A percentile compares a stretch with the other conserved stretches of the same genome.
Conservation (phyloP, 371 early-diverging fungal species). For the Coemansia sp. region DNA sequence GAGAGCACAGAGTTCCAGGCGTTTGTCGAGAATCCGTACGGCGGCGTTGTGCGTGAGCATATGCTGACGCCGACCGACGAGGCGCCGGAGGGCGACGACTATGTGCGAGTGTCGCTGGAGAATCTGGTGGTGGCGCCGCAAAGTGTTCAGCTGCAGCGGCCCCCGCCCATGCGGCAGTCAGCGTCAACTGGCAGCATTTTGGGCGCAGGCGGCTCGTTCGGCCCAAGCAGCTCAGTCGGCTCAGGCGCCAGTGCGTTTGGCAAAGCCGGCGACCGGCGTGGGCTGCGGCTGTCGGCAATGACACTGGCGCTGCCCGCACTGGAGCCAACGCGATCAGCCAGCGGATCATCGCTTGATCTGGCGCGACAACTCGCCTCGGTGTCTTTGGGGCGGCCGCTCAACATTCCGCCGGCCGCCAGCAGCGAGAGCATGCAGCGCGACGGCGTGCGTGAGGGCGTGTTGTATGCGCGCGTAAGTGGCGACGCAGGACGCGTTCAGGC, state of each 20-base stretch:
- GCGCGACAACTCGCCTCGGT: constrained; percentile 14
- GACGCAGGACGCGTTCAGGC: constrained; percentile 8
- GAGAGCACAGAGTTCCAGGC: constrained; percentile 49
- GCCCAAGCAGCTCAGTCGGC: background rate
- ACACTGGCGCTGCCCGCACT: constrained; percentile 1
- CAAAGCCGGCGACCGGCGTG: background rate
- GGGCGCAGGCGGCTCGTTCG: constrained; percentile 1
- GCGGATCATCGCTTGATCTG: constrained; percentile 7
- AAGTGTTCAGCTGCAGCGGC: constrained; percentile 6
- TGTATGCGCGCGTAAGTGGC: constrained; percentile 27
- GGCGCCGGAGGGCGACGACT: constrained; percentile 22
- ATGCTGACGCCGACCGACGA: constrained; percentile 24
- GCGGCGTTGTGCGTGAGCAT: constrained; percentile 40
- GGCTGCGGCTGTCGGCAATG: constrained; percentile 31
- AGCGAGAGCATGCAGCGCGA: constrained; percentile 10
- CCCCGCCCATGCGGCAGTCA: constrained; percentile 15
- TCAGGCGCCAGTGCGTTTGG: background rate
- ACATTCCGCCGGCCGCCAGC: constrained; percentile 6
- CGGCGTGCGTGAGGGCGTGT: constrained; percentile 42
- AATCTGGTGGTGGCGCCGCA: background rate
- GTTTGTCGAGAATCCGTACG: constrained; percentile 35
- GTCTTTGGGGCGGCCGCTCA: constrained; percentile 12
- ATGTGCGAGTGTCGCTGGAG: constrained; percentile 43
- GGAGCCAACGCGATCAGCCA: constrained; percentile 4
- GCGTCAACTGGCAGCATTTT: constrained; percentile 5